phyloP scores from a whole-genome alignment of 2,329 filamentous ascomycete species.

The Colletotrichum cordylinicola region DNA sequence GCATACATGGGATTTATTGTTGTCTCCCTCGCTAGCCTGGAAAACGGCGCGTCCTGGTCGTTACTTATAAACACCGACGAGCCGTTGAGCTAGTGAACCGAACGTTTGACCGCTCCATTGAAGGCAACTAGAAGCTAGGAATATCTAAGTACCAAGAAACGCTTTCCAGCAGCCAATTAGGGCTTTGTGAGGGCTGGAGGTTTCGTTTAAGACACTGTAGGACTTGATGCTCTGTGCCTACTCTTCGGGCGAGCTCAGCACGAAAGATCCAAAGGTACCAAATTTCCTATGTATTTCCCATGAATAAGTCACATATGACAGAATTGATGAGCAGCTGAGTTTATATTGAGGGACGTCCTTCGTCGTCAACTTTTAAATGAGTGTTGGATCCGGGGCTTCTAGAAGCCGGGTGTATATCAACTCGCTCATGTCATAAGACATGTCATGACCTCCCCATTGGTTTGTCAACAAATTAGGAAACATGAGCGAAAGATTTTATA shows the following conservation, averaged over 20 bases:
- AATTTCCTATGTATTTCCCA: background rate
- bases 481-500: background rate
- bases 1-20: accelerated
- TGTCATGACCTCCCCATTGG: background rate
- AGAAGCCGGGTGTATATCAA: background rate
- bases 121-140: background rate
- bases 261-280: background rate
- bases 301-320: background rate
- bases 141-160: too few relatives aligned
- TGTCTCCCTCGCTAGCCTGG: background rate
- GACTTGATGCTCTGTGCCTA: accelerated
- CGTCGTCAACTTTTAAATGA: background rate
- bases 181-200: too few relatives aligned
- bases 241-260: accelerated
- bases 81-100: background rate
- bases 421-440: background rate
- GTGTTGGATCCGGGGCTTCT: background rate
- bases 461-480: background rate
- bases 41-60: background rate
- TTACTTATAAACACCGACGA: background rate
- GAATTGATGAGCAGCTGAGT: background rate
- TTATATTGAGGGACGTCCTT: background rate
- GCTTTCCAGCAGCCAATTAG: background rate
- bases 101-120: accelerated
- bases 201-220: background rate